Base-by-base conservation (phyloP, 768 basidiomycete species). In the Boletus huronensis region DNA sequence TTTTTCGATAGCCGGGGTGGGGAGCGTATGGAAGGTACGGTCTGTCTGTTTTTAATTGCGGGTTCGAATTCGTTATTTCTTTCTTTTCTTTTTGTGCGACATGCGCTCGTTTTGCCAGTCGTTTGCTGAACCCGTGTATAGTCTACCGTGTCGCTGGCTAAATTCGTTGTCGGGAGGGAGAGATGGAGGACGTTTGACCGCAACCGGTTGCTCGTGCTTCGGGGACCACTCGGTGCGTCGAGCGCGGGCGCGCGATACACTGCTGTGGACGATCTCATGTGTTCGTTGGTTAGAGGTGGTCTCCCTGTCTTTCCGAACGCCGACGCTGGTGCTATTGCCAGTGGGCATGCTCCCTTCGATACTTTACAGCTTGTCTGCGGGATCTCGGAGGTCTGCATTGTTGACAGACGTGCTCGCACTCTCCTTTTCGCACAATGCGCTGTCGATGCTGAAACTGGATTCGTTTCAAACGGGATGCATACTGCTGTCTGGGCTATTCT, bases 381-480 rank as follows among this genome's bases (percentile, higher is more conserved):
- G 70, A 54, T 61, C 67, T 21, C 77, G 76, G 47, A 83, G 82
- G 63, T 84, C 90, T 29, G 85, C 83, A 45, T 61, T 93, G 28
- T 72, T 93, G n/a, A 88, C 85, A 26, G 88, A 97, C 71, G 65
- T 95, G 4, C 70, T 85, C 1, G 79, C 71, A 58, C 84, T 97
- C 48, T 90, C 91, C 2, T 90, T 96, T 66, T 82, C 87, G 25
- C 84, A 88, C 68, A 90, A 87, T 59, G 87, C 91, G 4, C 74
- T 98, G 48, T 78, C 83, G 35, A 69, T 94, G 55, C 76, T 98
- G 61, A 88, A 85, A 68, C 71, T 98, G 31, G 96, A 98, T 70
- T 90, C 90, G 9, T 96, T 98, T 78, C 72, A 79, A 63, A 97
- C 96, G 16, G 96, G 93, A 7, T 79, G 79, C 38, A 82, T 93